Percentiles rank a stretch among this genome's conserved stretches.
These are phyloP conservation scores for Ceratocystis lukuohia DNA, from an alignment of 2,329 filamentous ascomycete species.

Conservation along the genomic window DNA sequence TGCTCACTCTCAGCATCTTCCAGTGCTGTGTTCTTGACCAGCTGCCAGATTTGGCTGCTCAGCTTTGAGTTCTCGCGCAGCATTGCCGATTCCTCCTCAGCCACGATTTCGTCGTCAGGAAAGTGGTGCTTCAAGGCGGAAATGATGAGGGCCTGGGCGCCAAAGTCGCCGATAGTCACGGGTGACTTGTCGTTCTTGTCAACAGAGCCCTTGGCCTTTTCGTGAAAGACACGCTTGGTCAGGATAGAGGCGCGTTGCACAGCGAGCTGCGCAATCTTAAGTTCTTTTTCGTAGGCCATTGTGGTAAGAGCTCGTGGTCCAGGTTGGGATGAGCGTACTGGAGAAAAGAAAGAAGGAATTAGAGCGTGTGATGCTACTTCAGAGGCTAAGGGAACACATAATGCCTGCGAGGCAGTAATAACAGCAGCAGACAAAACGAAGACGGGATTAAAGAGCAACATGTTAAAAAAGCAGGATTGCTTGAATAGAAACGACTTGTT, in stretches of 20 bases:
- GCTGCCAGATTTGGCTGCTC: conserved; percentile 60
- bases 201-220: conserved; percentile 78
- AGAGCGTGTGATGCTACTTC: conserved; percentile 1
- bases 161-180: conserved; percentile 95
- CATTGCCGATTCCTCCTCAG: conserved; percentile 80
- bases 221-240: conserved; percentile 47
- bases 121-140: conserved; percentile 79
- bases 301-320: conserved; percentile 25
- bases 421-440: conserved; percentile 7
- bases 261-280: conserved; percentile 71
- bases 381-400: neutral
- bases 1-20: conserved; percentile 45
- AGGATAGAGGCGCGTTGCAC: conserved; percentile 60
- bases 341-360: conserved; percentile 7
- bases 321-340: neutral
- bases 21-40: conserved; percentile 55
- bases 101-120: conserved; percentile 80
- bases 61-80: conserved; percentile 59
- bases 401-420: neutral
- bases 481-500: neutral
- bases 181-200: conserved; percentile 92
- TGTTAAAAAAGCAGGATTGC: neutral
- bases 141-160: conserved; percentile 93
- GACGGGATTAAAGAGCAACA: neutral
- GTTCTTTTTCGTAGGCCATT: conserved; percentile 46